These are phyloP conservation scores for Coniochaeta sp. DNA, from an alignment of 2,329 filamentous ascomycete genomes.

Conservation along the genomic window DNA sequence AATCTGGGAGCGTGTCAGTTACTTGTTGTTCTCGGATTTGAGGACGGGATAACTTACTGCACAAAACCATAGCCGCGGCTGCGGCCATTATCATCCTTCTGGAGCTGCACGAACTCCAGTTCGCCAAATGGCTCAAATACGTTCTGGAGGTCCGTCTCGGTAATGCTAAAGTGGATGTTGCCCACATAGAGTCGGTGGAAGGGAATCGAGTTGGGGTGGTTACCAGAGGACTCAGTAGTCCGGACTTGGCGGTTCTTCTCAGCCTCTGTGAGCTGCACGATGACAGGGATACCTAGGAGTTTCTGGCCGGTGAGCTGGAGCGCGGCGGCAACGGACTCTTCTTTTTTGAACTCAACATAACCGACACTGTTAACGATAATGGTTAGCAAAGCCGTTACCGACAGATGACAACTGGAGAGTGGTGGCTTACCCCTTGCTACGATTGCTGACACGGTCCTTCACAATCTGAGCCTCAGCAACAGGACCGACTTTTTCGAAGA, in stretches of 20 bases:
- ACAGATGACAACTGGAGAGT: neutral
- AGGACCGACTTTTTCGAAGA: conserved; percentile 90
- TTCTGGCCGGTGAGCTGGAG: conserved; percentile 98
- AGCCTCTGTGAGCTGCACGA: conserved; percentile 95
- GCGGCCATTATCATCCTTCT: conserved; percentile 87
- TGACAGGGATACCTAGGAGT: conserved; percentile 96
- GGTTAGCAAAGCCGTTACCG: conserved; percentile 29
- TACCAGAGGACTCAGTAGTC: conserved; percentile 61
- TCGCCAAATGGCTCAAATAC: conserved; percentile 98
- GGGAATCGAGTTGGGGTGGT: conserved; percentile 75
- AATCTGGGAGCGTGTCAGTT: conserved; percentile 56
- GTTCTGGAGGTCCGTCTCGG: conserved; percentile 88
- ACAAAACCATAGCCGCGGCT: conserved; percentile 98
- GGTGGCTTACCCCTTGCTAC: conserved; percentile 82
- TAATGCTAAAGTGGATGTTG: conserved; percentile 99
- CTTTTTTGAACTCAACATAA: conserved; percentile 97
- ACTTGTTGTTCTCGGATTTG: no score
- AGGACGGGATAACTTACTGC: no score
- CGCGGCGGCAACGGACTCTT: conserved; percentile 87
- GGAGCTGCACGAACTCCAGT: conserved; percentile 93
- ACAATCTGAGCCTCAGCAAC: conserved; percentile 98
- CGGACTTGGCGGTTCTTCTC: conserved; percentile 98
- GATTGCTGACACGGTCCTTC: conserved; percentile 91
- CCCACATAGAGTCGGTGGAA: conserved; percentile 98
- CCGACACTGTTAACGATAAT: conserved; percentile 65